Evolutionary conservation across 2,329 filamentous ascomycete genomes (phyloP).

Genomic region (Podosphaera fusca): DNA sequence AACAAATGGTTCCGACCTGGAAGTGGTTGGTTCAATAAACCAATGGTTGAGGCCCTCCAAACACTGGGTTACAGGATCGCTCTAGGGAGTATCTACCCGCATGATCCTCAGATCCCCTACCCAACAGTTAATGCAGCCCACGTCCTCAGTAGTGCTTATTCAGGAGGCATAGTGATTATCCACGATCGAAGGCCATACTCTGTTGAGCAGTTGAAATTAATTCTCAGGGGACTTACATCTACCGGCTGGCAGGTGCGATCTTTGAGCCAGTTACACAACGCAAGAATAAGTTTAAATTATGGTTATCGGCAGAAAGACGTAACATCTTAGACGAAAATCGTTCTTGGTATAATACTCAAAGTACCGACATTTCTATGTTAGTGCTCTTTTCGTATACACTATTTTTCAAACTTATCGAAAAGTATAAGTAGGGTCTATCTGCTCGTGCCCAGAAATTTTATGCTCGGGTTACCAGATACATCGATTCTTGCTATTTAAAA

Average conservation of each 20-base stretch:
- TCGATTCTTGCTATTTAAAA: no score
- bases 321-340: no score
- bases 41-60: slow-evolving; percentile 39
- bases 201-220: slow-evolving; percentile 47
- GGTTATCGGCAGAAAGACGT: no score
- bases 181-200: slow-evolving; percentile 76
- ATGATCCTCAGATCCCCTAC: slow-evolving; percentile 65
- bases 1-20: slow-evolving; percentile 57
- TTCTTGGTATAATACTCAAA: no score
- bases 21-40: slow-evolving; percentile 55
- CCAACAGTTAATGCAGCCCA: slow-evolving; percentile 51
- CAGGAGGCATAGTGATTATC: slow-evolving; percentile 63
- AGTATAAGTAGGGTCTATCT: no score
- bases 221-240: slow-evolving; percentile 46
- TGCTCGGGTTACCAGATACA: no score
- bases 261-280: slow-evolving; percentile 37
- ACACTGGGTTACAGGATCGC: slow-evolving; percentile 46
- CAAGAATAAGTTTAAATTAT: no score
- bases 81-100: slow-evolving; percentile 70
- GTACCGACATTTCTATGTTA: no score
- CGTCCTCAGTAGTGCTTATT: slow-evolving; percentile 54
- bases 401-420: no score
- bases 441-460: no score
- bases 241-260: slow-evolving; percentile 51
- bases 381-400: no score